These are phyloP conservation scores for Acephala macrosclerotiorum DNA, from an alignment of 2,329 filamentous ascomycete species.

Conservation along the genomic window DNA sequence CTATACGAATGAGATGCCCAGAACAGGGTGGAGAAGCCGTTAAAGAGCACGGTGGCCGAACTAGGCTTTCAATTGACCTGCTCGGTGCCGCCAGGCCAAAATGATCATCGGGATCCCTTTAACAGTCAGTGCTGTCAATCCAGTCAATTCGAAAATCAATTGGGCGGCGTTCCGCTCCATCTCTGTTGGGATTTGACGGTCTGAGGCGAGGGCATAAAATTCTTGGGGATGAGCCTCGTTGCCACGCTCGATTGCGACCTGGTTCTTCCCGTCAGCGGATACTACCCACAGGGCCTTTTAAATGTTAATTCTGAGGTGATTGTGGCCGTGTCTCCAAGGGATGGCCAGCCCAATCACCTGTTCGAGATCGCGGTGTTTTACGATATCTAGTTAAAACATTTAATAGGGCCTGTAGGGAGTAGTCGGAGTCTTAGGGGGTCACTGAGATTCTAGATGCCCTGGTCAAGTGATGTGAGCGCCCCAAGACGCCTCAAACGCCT, in stretches of 20 bases:
- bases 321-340: no score
- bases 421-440: not conserved
- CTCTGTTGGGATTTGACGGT: not conserved
- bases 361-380: no score
- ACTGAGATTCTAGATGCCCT: not conserved
- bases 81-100: slow-evolving; percentile 5
- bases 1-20: not conserved
- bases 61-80: slow-evolving; percentile 7
- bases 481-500: not conserved
- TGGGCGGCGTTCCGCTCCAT: not conserved
- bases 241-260: not conserved
- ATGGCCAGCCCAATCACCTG: no score
- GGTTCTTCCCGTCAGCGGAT: not conserved
- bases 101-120: not conserved
- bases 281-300: no score
- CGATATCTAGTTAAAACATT: no score
- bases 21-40: not conserved
- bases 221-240: not conserved
- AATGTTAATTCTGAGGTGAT: no score
- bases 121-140: not conserved
- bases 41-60: not conserved
- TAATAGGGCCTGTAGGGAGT: no score
- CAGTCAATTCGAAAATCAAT: not conserved
- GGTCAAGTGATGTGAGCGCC: not conserved
- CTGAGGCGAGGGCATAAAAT: not conserved